These are phyloP conservation scores for Vicia faba DNA, from an alignment of 306 rosid genomes.

Conservation along the genomic window DNA sequence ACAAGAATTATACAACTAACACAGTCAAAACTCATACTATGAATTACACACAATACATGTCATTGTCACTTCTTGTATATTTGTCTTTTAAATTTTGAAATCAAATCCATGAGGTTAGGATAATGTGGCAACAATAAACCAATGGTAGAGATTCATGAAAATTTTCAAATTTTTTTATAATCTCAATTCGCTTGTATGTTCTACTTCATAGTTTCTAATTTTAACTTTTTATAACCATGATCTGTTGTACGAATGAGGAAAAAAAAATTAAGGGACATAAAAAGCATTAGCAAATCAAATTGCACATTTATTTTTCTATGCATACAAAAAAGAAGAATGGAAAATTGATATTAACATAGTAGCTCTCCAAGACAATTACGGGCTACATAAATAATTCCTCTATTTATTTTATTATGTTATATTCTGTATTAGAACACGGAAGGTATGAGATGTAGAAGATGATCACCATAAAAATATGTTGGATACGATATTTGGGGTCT, in stretches of 20 bases:
- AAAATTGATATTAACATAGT: not conserved
- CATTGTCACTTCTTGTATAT: too few species aligned
- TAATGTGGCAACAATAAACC: not conserved
- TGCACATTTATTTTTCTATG: not conserved
- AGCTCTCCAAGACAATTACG: too few species aligned
- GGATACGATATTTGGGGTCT: too few species aligned
- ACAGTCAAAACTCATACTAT: not conserved
- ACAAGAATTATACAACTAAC: too few species aligned
- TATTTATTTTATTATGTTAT: too few species aligned
- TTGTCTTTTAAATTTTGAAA: not conserved
- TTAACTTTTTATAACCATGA: not conserved
- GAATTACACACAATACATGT: not conserved
- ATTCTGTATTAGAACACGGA: too few species aligned
- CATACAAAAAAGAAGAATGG: not conserved
- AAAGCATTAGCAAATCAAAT: constrained; percentile 8
- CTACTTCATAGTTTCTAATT: not conserved
- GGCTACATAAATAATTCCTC: too few species aligned
- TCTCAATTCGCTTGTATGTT: not conserved
- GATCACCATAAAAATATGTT: too few species aligned
- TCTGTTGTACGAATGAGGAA: not conserved
- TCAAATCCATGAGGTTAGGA: not conserved
- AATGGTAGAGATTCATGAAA: not conserved
- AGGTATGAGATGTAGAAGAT: too few species aligned
- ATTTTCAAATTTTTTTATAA: not conserved
- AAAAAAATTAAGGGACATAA: not conserved